A percentile compares a stretch with the other conserved stretches of the same genome.
Evolutionary conservation across 23 red algal species (phyloP).

Genomic region (Chondrus crispus): DNA sequence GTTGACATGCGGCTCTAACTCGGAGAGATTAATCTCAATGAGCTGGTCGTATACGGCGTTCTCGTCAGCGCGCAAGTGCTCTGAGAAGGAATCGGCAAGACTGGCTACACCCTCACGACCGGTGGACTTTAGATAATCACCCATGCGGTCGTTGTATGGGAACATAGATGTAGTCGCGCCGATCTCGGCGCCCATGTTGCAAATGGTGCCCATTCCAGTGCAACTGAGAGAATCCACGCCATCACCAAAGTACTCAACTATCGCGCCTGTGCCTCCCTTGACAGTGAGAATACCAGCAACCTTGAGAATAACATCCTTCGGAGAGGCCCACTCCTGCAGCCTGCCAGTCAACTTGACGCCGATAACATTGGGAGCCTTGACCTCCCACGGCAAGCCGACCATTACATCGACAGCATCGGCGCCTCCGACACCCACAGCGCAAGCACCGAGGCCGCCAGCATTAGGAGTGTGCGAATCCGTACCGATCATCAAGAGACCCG

Average conservation of each 20-base stretch:
- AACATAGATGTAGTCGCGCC: conserved; percentile 97
- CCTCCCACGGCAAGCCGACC: conserved; percentile 97
- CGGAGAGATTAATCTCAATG: conserved; percentile 94
- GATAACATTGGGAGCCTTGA: conserved; percentile 97
- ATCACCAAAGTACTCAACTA: conserved; percentile 97
- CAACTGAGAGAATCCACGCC: conserved; percentile 97
- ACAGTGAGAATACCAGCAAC: conserved; percentile 99
- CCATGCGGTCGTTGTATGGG: conserved; percentile 94
- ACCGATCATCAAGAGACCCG: conserved; percentile 97
- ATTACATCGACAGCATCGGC: conserved; percentile 99
- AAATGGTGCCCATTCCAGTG: conserved; percentile 99
- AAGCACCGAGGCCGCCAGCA: conserved; percentile 95
- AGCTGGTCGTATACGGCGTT: conserved; percentile 91
- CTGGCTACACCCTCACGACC: conserved; percentile 70
- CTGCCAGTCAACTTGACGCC: conserved; percentile 95
- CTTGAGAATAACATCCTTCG: conserved; percentile 97
- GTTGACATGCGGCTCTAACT: conserved; percentile 93
- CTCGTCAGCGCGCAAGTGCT: conserved; percentile 79
- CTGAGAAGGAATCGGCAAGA: conserved; percentile 75
- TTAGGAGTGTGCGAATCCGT: conserved; percentile 99
- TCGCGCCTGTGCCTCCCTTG: conserved; percentile 98
- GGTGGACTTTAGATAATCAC: conserved; percentile 89
- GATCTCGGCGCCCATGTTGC: conserved; percentile 99
- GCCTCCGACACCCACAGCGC: conserved; percentile 95
- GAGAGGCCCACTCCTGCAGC: conserved; percentile 82